Conservation (phyloP, 768 basidiomycete species). For the Suillus hirtellus region DNA sequence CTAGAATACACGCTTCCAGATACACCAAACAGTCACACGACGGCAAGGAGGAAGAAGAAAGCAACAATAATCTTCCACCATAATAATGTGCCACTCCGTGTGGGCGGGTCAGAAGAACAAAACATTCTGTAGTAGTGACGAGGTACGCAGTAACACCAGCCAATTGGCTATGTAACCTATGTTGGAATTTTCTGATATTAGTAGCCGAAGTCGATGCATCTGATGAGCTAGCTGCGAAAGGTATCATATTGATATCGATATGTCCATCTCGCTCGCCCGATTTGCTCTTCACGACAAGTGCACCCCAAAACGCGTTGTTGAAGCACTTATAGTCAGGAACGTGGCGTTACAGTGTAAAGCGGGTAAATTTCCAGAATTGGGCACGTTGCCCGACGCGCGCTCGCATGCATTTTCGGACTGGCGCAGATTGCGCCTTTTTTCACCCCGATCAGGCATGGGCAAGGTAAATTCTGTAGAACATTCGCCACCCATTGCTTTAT, state of each 20-base stretch:
- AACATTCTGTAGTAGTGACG: no score
- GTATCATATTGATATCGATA: neutral
- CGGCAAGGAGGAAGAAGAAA: neutral
- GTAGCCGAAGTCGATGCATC: neutral
- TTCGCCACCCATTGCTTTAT: neutral
- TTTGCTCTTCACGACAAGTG: neutral
- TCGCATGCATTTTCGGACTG: neutral
- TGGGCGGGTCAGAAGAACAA: neutral
- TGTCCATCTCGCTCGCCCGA: neutral
- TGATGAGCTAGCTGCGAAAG: neutral
- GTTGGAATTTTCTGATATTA: neutral
- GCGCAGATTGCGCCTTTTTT: conserved; percentile 2
- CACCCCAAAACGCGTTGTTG: neutral
- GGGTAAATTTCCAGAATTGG: neutral
- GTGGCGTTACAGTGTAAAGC: neutral
- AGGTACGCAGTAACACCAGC: no score
- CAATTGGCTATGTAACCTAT: neutral
- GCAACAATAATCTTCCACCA: neutral
- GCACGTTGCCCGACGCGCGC: conserved; percentile 3
- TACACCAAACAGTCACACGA: neutral
- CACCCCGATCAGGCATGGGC: neutral
- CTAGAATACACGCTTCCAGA: neutral
- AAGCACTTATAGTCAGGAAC: neutral
- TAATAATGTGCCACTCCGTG: neutral
- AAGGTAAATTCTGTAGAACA: neutral